phyloP scores from a whole-genome alignment of 352 stramenopile genomes.

The Pythium coloratum region DNA sequence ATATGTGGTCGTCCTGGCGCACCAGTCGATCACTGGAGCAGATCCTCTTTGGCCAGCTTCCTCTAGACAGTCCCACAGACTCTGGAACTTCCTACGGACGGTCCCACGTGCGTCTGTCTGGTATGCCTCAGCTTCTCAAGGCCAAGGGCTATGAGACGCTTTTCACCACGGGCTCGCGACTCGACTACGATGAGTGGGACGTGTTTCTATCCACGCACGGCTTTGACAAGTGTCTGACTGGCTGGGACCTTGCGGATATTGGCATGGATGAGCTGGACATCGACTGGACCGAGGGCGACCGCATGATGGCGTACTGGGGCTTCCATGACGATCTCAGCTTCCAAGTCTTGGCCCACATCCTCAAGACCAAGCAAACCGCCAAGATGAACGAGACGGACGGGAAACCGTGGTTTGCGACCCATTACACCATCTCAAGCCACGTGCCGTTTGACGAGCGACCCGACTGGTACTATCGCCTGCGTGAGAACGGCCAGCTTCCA shows the following conservation, averaged over 20 bases:
- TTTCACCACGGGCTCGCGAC: conserved; percentile 60
- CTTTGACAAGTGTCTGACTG: conserved; percentile 51
- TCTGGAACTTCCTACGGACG: conserved; percentile 50
- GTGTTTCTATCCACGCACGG: conserved; percentile 54
- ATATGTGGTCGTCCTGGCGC: conserved; percentile 67
- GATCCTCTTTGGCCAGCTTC: conserved; percentile 63
- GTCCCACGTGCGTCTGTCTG: conserved; percentile 37
- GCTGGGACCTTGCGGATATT: conserved; percentile 45
- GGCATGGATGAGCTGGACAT: conserved; percentile 46
- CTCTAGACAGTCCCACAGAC: conserved; percentile 55
- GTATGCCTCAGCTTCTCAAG: conserved; percentile 57
- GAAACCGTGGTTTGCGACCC: conserved; percentile 58
- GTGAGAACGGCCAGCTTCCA: conserved; percentile 29
- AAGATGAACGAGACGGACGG: conserved; percentile 8
- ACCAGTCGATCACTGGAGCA: conserved; percentile 70
- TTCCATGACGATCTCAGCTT: conserved; percentile 72
- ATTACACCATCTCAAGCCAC: conserved; percentile 81
- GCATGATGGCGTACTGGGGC: conserved; percentile 66
- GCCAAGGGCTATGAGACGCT: conserved; percentile 60
- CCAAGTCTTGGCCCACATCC: conserved; percentile 47
- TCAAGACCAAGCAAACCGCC: conserved; percentile 34
- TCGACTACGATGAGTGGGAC: conserved; percentile 66
- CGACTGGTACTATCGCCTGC: conserved; percentile 58
- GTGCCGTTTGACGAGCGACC: conserved; percentile 58
- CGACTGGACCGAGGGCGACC: conserved; percentile 49